A percentile compares a stretch with the other conserved stretches of the same genome.
Evolutionary conservation across 1,284 basidiomycete genomes (phyloP).

Genomic region (Chalciporus piperatoides): DNA sequence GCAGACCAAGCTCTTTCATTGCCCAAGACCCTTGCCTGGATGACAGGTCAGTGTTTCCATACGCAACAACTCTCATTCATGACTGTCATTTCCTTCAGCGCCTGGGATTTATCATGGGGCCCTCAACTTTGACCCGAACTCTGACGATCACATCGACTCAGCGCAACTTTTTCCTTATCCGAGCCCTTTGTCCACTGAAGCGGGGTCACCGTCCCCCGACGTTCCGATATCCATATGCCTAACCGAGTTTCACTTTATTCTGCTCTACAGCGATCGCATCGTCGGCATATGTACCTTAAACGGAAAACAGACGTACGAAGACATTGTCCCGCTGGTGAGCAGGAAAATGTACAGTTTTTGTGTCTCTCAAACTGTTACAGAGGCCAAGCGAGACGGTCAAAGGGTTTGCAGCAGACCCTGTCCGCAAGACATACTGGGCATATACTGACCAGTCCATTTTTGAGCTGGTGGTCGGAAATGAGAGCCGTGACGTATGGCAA

Average conservation of each 20-base stretch:
- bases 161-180: conserved; percentile 71
- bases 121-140: conserved; percentile 60
- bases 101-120: conserved; percentile 84
- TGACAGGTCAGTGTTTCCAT: conserved; percentile 60
- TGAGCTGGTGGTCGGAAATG: conserved; percentile 84
- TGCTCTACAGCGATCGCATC: conserved; percentile 81
- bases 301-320: conserved; percentile 83
- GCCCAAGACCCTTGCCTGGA: conserved; percentile 79
- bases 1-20: conserved; percentile 64
- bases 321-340: conserved; percentile 74
- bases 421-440: conserved; percentile 91
- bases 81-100: conserved; percentile 37
- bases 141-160: conserved; percentile 77
- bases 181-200: conserved; percentile 31
- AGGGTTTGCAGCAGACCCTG: conserved; percentile 78
- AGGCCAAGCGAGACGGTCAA: conserved; percentile 69
- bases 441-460: conserved; percentile 89
- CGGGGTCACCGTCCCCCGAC: conserved; percentile 31
- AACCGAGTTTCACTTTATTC: conserved; percentile 90
- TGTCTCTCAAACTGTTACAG: conserved; percentile 37
- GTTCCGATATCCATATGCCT: conserved; percentile 74
- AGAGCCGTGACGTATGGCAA: conserved; percentile 94
- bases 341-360: background rate
- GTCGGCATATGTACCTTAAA: conserved; percentile 79
- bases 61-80: conserved; percentile 10